These are phyloP conservation scores for Epichloe brachyelytri DNA, from an alignment of 2,329 filamentous ascomycete genomes.

Conservation along the genomic window DNA sequence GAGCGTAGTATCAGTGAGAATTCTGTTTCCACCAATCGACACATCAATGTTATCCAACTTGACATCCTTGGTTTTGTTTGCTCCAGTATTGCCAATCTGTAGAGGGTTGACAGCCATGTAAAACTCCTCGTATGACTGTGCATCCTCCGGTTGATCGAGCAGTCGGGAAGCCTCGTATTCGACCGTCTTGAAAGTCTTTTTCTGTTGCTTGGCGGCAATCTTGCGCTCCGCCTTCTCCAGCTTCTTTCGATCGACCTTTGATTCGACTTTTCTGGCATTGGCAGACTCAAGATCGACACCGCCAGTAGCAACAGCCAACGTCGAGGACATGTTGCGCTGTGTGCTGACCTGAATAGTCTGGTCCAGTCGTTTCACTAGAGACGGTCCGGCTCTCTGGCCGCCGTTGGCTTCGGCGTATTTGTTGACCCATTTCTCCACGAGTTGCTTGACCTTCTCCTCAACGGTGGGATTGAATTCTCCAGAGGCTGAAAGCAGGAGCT, in stretches of 20 bases:
- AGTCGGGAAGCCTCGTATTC: slow-evolving; percentile 92
- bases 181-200: slow-evolving; percentile 96
- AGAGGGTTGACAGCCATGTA: slow-evolving; percentile 99
- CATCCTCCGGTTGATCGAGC: slow-evolving; percentile 66
- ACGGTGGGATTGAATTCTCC: slow-evolving; percentile 62
- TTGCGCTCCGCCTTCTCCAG: slow-evolving; percentile 97
- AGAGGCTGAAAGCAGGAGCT: slow-evolving; percentile 84
- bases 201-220: slow-evolving; percentile 95
- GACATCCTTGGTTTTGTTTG: slow-evolving; percentile 95
- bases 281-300: slow-evolving; percentile 88
- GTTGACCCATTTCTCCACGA: slow-evolving; percentile 83
- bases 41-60: slow-evolving; percentile 96
- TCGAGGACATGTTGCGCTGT: slow-evolving; percentile 92
- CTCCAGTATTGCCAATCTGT: slow-evolving; percentile 59
- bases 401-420: slow-evolving; percentile 66
- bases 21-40: slow-evolving; percentile 76
- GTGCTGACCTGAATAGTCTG: slow-evolving; percentile 91
- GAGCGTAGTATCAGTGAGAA: slow-evolving; percentile 79
- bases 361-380: slow-evolving; percentile 72
- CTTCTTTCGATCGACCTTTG: slow-evolving; percentile 96
- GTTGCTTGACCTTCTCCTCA: slow-evolving; percentile 63
- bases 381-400: slow-evolving; percentile 57
- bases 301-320: slow-evolving; percentile 71
- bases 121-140: slow-evolving; percentile 96
- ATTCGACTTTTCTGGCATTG: slow-evolving; percentile 87